Conservation (phyloP, 169 alveolate species). For the Babesia ovata region DNA sequence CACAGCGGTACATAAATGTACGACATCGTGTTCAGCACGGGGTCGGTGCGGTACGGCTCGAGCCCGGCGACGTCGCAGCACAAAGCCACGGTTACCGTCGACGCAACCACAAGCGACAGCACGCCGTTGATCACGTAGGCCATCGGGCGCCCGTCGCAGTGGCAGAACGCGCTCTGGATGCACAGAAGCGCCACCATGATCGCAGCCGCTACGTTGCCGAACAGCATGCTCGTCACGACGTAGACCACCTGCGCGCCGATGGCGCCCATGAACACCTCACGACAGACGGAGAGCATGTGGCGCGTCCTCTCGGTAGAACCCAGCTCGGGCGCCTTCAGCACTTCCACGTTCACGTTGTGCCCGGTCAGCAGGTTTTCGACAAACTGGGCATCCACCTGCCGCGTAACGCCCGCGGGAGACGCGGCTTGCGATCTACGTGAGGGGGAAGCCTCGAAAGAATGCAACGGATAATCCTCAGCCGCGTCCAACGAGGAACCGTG, state of each 20-base stretch:
- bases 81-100: slow-evolving; percentile 48
- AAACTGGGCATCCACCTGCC: slow-evolving; percentile 18
- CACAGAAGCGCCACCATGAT: slow-evolving; percentile 52
- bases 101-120: slow-evolving; percentile 41
- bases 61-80: slow-evolving; percentile 55
- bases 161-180: slow-evolving; percentile 68
- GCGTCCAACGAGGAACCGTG: not conserved
- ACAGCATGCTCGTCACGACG: slow-evolving; percentile 55
- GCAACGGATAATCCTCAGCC: not conserved
- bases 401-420: not conserved
- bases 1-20: slow-evolving; percentile 61
- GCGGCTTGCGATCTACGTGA: not conserved
- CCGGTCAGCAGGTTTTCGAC: slow-evolving; percentile 44
- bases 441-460: not conserved
- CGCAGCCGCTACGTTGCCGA: slow-evolving; percentile 60
- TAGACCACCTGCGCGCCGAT: slow-evolving; percentile 66
- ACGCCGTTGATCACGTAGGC: slow-evolving; percentile 64
- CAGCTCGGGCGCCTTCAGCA: slow-evolving; percentile 55
- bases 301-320: slow-evolving; percentile 60
- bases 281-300: slow-evolving; percentile 27
- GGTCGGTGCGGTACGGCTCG: slow-evolving; percentile 66
- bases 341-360: slow-evolving; percentile 33
- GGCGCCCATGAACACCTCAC: slow-evolving; percentile 63
- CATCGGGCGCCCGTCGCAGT: slow-evolving; percentile 68
- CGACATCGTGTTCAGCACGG: slow-evolving; percentile 62